Base-by-base conservation (phyloP, 306 rosid species). In the Prunus kanzakura region DNA sequence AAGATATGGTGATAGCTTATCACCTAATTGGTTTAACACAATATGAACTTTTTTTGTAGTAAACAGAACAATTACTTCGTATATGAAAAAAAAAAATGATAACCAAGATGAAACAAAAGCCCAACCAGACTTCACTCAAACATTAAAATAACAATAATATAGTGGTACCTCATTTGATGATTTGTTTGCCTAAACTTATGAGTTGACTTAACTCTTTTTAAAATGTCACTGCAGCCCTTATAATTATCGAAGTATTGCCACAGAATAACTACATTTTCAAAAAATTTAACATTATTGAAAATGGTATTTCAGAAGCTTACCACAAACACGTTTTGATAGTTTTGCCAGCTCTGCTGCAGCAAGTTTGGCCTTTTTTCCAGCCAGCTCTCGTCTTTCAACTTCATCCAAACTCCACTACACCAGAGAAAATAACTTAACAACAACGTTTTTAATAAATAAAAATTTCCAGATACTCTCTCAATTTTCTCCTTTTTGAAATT, bases 341-440 rank as follows among this genome's bases (percentile, higher is more conserved):
- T 95, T 95, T 69, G 88, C 91, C 70, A 95, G 79, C 89, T 92
- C 97, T 41, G 97, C 98, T n/a, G 98, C 93, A 52, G 97, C 97
- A 80, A 95, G 90, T 86, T 90, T 92, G 73, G 97, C 98, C 91
- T 84, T 95, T 82, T 95, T 95, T 4, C 89, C 95, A 49, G 96
- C 95, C 84, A 90, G 87, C 64, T 92, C 98, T 84, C 98, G 87
- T 76, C 72, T 92, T 83, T 89, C 97, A 73, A 90, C 91, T 43
- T 88, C 96, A 69, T 92, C 89, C 69, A 81, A 86, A 82, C 89
- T 87, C 98, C 98, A 95, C 98, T 92, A 70, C 80, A 74, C 84
- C 78, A 86, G 77, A 69, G 51, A 50, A 82, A 74, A 62, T 55
- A 45, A 80, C 66, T 75, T 70, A 56, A 83, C 51, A 71, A 84